These are phyloP conservation scores for Alternaria gansuensis DNA, from an alignment of 2,329 filamentous ascomycete species.

Conservation along the genomic window DNA sequence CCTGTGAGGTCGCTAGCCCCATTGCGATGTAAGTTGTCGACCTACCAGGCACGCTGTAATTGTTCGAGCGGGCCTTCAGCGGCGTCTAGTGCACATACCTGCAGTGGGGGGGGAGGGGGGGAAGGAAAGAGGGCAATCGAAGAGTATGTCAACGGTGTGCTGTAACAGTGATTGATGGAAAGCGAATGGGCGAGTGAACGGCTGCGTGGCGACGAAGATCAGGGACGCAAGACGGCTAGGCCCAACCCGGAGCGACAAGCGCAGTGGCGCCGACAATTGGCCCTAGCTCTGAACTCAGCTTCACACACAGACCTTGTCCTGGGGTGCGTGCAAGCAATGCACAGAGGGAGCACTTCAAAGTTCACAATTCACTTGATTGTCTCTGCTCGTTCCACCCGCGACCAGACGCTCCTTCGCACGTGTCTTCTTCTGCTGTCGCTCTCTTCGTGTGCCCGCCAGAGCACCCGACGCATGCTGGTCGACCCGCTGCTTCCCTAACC, in stretches of 20 bases:
- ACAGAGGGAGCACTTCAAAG: slow-evolving; percentile 20
- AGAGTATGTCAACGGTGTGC: background rate
- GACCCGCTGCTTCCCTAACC: slow-evolving; percentile 3
- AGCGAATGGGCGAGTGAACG: slow-evolving; percentile 10
- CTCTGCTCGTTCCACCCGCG: slow-evolving; percentile 18
- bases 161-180: background rate
- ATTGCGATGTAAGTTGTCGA: slow-evolving; percentile 16
- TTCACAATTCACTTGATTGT: slow-evolving; percentile 22
- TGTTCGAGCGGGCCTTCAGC: slow-evolving; percentile 20
- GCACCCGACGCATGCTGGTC: slow-evolving; percentile 7
- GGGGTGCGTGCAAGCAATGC: slow-evolving; percentile 13
- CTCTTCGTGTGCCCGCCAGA: background rate
- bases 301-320: slow-evolving; percentile 31
- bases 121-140: background rate
- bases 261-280: slow-evolving; percentile 23
- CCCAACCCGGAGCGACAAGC: slow-evolving; percentile 13
- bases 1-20: slow-evolving; percentile 24
- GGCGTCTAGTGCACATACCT: slow-evolving; percentile 20
- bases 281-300: slow-evolving; percentile 25
- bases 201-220: slow-evolving; percentile 12
- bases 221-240: slow-evolving; percentile 16
- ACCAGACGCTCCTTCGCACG: slow-evolving; percentile 14
- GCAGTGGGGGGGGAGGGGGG: background rate
- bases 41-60: slow-evolving; percentile 28
- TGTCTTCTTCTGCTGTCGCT: slow-evolving; percentile 14